Percentiles rank a stretch among this genome's conserved stretches.
phyloP scores from a whole-genome alignment of 371 early-diverging fungal species.

The Mucor sp. region DNA sequence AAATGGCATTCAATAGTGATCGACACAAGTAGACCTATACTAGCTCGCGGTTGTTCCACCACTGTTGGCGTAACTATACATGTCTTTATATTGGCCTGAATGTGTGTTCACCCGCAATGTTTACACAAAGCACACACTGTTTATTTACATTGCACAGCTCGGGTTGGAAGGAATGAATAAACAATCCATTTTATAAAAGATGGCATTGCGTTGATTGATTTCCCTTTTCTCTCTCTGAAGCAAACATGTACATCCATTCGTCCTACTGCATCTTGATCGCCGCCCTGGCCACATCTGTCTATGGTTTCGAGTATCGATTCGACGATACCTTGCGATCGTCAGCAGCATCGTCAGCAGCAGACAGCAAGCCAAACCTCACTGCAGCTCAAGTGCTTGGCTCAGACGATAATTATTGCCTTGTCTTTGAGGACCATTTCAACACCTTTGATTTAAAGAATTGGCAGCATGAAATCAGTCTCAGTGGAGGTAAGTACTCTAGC shows the following conservation, averaged over 20 bases:
- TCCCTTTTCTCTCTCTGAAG: not conserved
- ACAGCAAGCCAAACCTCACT: not conserved
- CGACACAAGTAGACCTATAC: no score
- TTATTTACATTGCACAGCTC: not conserved
- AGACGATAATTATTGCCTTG: constrained; percentile 36
- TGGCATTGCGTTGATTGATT: not conserved
- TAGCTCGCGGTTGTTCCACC: no score
- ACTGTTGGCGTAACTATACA: no score
- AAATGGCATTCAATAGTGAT: not conserved
- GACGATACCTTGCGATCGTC: not conserved
- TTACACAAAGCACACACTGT: not conserved
- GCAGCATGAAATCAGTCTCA: constrained; percentile 60
- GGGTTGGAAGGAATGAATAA: not conserved
- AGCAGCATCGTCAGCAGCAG: not conserved
- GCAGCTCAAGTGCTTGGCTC: not conserved
- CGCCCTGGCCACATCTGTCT: not conserved
- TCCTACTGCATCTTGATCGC: not conserved
- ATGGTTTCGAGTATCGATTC: not conserved
- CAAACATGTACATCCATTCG: constrained; percentile 11
- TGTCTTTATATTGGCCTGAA: no score
- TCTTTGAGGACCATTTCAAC: constrained; percentile 69
- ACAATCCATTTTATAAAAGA: not conserved
- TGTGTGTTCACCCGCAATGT: not conserved
- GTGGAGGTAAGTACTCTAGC: constrained; percentile 41
- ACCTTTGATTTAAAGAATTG: constrained; percentile 56